Percentiles rank a stretch among this genome's conserved stretches.
These are phyloP conservation scores for Metschnikowia kofuensis DNA, from an alignment of 805 yeast species.

Conservation along the genomic window DNA sequence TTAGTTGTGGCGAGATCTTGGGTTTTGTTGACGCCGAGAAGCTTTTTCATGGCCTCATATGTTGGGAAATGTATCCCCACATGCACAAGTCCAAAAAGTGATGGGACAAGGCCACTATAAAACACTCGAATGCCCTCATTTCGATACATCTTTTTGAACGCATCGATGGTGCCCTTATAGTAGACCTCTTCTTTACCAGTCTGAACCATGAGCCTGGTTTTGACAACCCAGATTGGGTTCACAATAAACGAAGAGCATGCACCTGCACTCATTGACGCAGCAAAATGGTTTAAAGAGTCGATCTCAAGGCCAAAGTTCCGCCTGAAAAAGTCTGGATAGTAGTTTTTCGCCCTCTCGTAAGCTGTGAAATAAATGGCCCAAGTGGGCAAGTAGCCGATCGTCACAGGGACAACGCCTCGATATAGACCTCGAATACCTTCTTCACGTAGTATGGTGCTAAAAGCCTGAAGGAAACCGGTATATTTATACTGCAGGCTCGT, in stretches of 20 bases:
- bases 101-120: constrained; percentile 88
- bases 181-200: constrained; percentile 43
- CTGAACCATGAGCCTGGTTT: constrained; percentile 90
- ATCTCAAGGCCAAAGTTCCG: constrained; percentile 22
- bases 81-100: constrained; percentile 84
- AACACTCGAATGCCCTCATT: constrained; percentile 80
- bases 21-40: constrained; percentile 13
- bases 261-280: constrained; percentile 84
- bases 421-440: constrained; percentile 86
- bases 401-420: constrained; percentile 88
- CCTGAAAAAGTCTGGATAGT: constrained; percentile 44
- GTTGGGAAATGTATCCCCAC: constrained; percentile 97
- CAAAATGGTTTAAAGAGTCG: constrained; percentile 40
- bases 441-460: constrained; percentile 62
- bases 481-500: constrained; percentile 61
- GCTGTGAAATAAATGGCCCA: constrained; percentile 96
- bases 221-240: constrained; percentile 97
- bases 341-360: constrained; percentile 72
- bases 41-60: constrained; percentile 71
- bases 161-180: constrained; percentile 80
- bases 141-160: constrained; percentile 71
- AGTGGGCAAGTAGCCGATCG: constrained; percentile 92
- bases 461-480: constrained; percentile 60
- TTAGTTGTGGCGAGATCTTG: constrained; percentile 10
- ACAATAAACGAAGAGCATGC: constrained; percentile 78